These are phyloP conservation scores for Melastoma candidum DNA, from an alignment of 441 rosid genomes.

Conservation along the genomic window DNA sequence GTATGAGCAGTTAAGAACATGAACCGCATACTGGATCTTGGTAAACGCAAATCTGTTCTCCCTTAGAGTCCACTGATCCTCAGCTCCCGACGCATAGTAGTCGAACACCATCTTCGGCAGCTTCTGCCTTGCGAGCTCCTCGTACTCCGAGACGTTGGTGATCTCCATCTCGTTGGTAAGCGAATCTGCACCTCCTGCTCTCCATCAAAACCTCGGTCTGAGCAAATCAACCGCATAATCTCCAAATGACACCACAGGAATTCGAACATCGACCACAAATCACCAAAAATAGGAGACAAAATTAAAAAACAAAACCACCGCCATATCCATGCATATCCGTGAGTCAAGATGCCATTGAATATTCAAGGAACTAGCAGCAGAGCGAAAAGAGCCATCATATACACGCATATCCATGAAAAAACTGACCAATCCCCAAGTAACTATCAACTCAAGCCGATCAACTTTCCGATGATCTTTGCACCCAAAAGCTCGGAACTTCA, in stretches of 20 bases:
- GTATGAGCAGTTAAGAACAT: neutral
- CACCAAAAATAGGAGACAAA: no score
- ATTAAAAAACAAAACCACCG: no score
- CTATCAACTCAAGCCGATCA: no score
- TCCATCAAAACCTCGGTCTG: neutral
- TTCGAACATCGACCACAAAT: neutral
- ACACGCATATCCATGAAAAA: no score
- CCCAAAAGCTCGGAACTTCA: no score
- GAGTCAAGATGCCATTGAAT: no score
- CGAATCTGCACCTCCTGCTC: slow-evolving; percentile 2
- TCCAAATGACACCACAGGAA: neutral
- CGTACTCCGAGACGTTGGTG: slow-evolving; percentile 76
- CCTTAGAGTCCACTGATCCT: slow-evolving; percentile 88
- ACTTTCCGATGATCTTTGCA: no score
- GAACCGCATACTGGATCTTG: slow-evolving; percentile 59
- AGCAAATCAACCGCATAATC: neutral
- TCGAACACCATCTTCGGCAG: slow-evolving; percentile 93
- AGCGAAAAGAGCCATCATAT: no score
- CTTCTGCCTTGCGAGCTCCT: slow-evolving; percentile 77
- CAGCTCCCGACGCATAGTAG: slow-evolving; percentile 93
- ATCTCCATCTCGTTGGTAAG: slow-evolving; percentile 57
- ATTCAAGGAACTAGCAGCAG: no score
- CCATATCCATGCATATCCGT: no score
- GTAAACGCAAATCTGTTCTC: slow-evolving; percentile 85
- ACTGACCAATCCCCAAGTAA: no score